Base-by-base conservation (phyloP, 1,284 basidiomycete species). In the Clitocybe nebularis region DNA sequence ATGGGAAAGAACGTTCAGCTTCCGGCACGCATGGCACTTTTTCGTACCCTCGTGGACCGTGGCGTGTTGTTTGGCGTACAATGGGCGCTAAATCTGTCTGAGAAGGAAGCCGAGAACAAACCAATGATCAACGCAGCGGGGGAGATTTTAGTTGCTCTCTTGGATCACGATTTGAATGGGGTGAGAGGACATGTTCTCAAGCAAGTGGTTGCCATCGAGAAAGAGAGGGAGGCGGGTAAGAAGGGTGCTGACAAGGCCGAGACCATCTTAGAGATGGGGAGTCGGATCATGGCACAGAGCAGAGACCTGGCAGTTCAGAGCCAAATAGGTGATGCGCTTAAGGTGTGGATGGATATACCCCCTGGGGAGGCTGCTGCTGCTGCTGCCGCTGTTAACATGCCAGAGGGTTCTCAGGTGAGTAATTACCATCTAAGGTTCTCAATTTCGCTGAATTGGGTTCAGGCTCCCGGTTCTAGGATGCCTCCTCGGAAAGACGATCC, bases 1-100 rank as follows among this genome's bases (percentile, higher is more conserved):
- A 96, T 98, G 88, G 93, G 91, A 50, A 99, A 98, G 74, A 93
- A 93, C 57, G 84, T 98, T 9, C 95, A 98, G 61, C 74, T 97
- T 5, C 84, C 88, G 4, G 79, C 85, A 13, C 84, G 96, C 23
- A 76, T 96, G 59, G 71, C 79, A 3, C 80, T 99, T n/a, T 98
- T 96, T 67, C 84, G 93, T 39, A 77, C 82, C 1, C 75, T 99
- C 6, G 81, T 94, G 40, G 94, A 98, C 49, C 81, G 87, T 9
- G 95, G 93, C 0, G 74, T 98, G 35, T 69, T 98, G 5, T 86
- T 86, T 47, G 87, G 88, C n/a, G 80, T 95, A 14, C 92, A 97
- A 57, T 97, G 90, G 91, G 89, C 89, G 0, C 74, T 93, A 44
- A 69, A 68, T 26, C 63, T 77, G 6, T 56, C 75, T 4, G 79